These are phyloP conservation scores for Penicillium riverlandense DNA, from an alignment of 495 filamentous ascomycete species.

Conservation along the genomic window DNA sequence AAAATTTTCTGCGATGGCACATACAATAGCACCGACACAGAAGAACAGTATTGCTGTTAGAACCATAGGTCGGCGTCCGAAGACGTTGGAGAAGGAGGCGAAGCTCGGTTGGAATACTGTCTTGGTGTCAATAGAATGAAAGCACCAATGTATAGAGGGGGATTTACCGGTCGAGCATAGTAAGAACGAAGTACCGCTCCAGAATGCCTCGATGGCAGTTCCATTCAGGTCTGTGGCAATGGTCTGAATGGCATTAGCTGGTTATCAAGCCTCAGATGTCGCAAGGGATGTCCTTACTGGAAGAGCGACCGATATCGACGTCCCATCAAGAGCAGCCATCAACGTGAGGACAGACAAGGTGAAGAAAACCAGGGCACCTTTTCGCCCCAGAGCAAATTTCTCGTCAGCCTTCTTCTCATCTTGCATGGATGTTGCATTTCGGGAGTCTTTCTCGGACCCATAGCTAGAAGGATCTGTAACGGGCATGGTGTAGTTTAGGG, in stretches of 20 bases:
- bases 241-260: conserved; percentile 9
- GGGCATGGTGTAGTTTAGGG: not conserved
- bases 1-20: conserved; percentile 51
- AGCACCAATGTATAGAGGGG: no score
- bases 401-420: not conserved
- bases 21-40: conserved; percentile 48
- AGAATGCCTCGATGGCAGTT: conserved; percentile 52
- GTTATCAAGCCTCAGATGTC: not conserved
- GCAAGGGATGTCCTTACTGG: conserved; percentile 37
- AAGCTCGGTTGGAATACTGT: conserved; percentile 36
- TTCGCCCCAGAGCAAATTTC: conserved; percentile 18
- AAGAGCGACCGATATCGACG: conserved; percentile 65
- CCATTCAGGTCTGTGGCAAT: conserved; percentile 38
- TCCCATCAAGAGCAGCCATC: conserved; percentile 67
- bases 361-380: conserved; percentile 21
- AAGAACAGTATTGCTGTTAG: conserved; percentile 48
- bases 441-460: conserved; percentile 4
- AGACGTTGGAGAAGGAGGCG: conserved; percentile 33
- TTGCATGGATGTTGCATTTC: conserved; percentile 4
- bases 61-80: conserved; percentile 38
- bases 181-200: conserved; percentile 50
- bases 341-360: conserved; percentile 56
- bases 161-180: conserved; percentile 35
- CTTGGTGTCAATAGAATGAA: not conserved
- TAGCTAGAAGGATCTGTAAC: conserved; percentile 5